phyloP scores from a whole-genome alignment of 1,139 yeast species.

The Scheffersomyces titani region DNA sequence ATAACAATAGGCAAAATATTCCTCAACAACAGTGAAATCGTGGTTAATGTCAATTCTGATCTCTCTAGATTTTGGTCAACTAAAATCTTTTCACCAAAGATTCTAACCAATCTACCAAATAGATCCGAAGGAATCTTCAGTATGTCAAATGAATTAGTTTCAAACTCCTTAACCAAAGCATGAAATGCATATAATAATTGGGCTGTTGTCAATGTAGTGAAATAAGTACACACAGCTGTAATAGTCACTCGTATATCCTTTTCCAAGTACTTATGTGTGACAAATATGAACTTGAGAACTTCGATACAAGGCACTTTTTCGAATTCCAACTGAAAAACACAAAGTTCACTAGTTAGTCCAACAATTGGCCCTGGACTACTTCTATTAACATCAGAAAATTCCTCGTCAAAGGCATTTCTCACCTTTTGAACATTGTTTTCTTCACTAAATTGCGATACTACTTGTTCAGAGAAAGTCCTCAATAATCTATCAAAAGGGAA shows the following conservation, averaged over 20 bases:
- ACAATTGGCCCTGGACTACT: neutral
- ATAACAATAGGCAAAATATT: constrained; percentile 13
- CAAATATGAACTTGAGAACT: neutral
- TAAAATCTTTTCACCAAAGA: constrained; percentile 34
- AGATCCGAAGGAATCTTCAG: neutral
- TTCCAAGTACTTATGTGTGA: neutral
- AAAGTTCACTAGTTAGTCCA: too few relatives aligned
- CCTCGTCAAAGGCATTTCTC: neutral
- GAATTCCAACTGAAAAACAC: neutral
- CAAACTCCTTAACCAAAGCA: neutral
- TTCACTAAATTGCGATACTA: neutral
- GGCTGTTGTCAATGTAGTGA: neutral
- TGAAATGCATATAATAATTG: neutral
- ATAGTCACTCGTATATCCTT: neutral
- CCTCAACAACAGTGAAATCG: constrained; percentile 26
- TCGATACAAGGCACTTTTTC: neutral
- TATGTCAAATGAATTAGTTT: neutral
- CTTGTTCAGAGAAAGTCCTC: neutral
- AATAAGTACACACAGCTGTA: neutral
- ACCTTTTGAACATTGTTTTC: neutral
- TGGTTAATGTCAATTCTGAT: constrained; percentile 31
- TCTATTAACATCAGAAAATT: neutral
- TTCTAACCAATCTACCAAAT: constrained; percentile 18
- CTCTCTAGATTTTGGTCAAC: constrained; percentile 30
- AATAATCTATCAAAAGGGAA: neutral